Evolutionary conservation across 2,329 filamentous ascomycete genomes (phyloP).

Genomic region (Triangularia verruculosa): DNA sequence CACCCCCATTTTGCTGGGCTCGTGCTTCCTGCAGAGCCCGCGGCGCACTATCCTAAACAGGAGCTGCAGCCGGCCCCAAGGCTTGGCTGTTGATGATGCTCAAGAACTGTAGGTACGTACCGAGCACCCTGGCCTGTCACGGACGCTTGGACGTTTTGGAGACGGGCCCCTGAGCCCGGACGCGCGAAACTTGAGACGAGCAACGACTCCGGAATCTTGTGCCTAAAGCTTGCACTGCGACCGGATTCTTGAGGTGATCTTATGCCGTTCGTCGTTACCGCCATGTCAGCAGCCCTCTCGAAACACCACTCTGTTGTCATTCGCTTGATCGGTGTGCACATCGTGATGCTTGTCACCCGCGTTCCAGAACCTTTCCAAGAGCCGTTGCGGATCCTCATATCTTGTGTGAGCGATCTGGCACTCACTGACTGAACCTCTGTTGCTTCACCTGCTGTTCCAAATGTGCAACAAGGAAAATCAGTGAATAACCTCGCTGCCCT

Average conservation of each 20-base stretch:
- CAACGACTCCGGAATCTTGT: constrained; percentile 36
- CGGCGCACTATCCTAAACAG: constrained; percentile 31
- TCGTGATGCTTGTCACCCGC: constrained; percentile 20
- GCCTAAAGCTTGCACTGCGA: constrained; percentile 42
- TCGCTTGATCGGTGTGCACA: constrained; percentile 6
- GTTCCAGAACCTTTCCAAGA: constrained; percentile 29
- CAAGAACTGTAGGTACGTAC: constrained; percentile 25
- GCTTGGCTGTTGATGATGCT: constrained; percentile 24
- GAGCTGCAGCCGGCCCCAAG: constrained; percentile 31
- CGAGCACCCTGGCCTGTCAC: constrained; percentile 29
- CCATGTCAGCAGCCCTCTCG: constrained; percentile 29
- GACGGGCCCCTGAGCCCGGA: constrained; percentile 34
- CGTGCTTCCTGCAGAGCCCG: constrained; percentile 24
- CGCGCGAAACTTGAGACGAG: constrained; percentile 43
- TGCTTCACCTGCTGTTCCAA: constrained; percentile 17
- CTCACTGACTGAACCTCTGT: not conserved
- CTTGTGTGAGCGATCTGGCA: not conserved
- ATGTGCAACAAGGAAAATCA: constrained; percentile 23
- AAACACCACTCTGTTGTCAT: constrained; percentile 25
- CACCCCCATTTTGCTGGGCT: constrained; percentile 24
- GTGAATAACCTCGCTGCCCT: not conserved
- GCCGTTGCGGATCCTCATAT: constrained; percentile 20
- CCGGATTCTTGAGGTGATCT: constrained; percentile 47
- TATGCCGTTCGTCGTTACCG: constrained; percentile 41
- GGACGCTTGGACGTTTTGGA: constrained; percentile 36